phyloP scores from a whole-genome alignment of 352 stramenopile species.

The Globisporangium heterothallicum region DNA sequence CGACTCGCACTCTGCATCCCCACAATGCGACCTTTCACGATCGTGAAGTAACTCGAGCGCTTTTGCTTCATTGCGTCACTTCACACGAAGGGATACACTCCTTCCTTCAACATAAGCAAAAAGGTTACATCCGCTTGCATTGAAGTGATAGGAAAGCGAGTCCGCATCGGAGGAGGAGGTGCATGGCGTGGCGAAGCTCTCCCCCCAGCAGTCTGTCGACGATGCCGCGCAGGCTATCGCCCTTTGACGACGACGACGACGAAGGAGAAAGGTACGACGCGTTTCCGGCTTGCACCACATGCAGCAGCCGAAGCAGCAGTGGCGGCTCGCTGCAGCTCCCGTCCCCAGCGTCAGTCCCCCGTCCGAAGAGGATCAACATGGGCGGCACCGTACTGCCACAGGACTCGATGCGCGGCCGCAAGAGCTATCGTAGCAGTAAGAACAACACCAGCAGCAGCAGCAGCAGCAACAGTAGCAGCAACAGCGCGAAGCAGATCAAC shows the following conservation, averaged over 20 bases:
- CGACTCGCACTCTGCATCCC: too few species aligned
- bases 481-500: background rate
- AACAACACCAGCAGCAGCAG: background rate
- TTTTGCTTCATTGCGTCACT: constrained; percentile 1
- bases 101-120: too few species aligned
- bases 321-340: background rate
- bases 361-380: constrained; percentile 21
- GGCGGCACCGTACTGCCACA: constrained; percentile 38
- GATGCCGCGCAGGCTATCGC: background rate
- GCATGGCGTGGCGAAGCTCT: background rate
- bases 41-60: background rate
- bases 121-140: too few species aligned
- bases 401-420: constrained; percentile 34
- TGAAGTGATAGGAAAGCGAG: too few species aligned
- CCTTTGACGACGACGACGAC: background rate
- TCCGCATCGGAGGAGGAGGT: too few species aligned
- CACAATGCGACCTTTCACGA: too few species aligned
- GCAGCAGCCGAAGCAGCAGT: background rate
- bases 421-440: too few species aligned
- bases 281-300: background rate
- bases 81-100: too few species aligned
- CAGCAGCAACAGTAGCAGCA: constrained; percentile 1
- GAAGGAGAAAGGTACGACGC: constrained; percentile 1
- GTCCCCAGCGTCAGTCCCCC: background rate
- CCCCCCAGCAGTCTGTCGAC: too few species aligned